phyloP scores from a whole-genome alignment of 176 grass and related monocot genomes.

The Triticum dicoccoides region DNA sequence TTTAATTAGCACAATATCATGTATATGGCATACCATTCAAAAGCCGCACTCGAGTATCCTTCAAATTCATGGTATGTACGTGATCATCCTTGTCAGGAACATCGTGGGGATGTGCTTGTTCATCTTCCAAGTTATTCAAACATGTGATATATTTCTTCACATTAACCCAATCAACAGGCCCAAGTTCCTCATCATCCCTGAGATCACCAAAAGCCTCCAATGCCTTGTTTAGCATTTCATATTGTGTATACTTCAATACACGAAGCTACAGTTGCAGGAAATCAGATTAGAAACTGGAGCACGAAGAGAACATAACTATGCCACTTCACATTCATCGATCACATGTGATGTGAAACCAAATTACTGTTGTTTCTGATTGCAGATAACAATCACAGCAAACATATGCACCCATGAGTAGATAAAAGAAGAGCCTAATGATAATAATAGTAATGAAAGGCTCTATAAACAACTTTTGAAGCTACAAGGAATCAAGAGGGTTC shows the following conservation, averaged over 20 bases:
- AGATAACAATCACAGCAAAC: not conserved
- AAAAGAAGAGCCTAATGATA: not conserved
- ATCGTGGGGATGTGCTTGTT: slow-evolving; percentile 75
- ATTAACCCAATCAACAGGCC: slow-evolving; percentile 82
- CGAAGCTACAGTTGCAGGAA: slow-evolving; percentile 62
- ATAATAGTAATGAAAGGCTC: not conserved
- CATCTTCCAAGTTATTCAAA: slow-evolving; percentile 73
- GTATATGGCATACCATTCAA: slow-evolving; percentile 66
- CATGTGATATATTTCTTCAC: slow-evolving; percentile 86
- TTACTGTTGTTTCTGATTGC: not conserved
- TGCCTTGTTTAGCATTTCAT: slow-evolving; percentile 94
- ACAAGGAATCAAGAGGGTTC: not conserved
- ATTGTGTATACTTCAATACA: slow-evolving; percentile 77
- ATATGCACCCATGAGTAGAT: not conserved
- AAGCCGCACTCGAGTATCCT: slow-evolving; percentile 76
- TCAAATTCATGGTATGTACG: slow-evolving; percentile 59
- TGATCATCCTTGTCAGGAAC: slow-evolving; percentile 43
- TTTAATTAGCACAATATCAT: slow-evolving; percentile 17
- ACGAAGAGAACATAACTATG: not conserved
- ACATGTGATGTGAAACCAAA: slow-evolving; percentile 10
- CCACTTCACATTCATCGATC: not conserved
- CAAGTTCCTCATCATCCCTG: slow-evolving; percentile 94
- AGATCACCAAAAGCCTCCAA: slow-evolving; percentile 84
- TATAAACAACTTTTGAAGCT: not conserved
- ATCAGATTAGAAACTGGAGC: not conserved